Evolutionary conservation across 768 basidiomycete species (phyloP), one percentile per base, ranked within the genome.

Genomic region (Psilocybe cubensis): DNA sequence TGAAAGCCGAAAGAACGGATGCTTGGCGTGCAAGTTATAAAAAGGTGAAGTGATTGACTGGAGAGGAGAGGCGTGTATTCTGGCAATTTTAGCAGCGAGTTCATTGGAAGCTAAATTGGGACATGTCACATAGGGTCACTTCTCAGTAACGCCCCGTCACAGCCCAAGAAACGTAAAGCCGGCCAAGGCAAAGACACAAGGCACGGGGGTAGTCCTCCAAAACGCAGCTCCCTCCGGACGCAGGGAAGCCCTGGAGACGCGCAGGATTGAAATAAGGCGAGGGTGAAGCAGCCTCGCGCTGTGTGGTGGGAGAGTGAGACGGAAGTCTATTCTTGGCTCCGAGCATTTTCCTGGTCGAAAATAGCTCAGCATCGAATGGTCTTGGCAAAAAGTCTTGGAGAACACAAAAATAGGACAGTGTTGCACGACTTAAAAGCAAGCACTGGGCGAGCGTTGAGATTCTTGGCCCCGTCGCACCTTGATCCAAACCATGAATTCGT

Each of bases 321-420:
- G n/a, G n/a, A n/a, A n/a, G n/a, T 62, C 66, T 69, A 66, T 68
- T 67, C 68, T 69, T 69, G 68, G 68, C 60, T 61, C 68, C 66
- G 64, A 71, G 62, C 62, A 67, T 72, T 72, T 70, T 69, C 70
- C 69, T 61, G 66, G 61, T 70, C 68, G 66, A 75, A 79, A 77
- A 77, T 77, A 77, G 75, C 72, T 68, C 72, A 68, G 63, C 61
- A 63, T 63, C 58, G 49, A 59, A 68, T 63, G 62, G 70, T 64
- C 78, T 79, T 79, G 78, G 77, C 78, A 78, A 74, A 76, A 75
- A 73, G 68, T 68, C 76, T 79, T 78, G 77, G 76, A 58, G 62
- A 59, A 63, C 66, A 71, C 72, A 79, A 79, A 79, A 79, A 79
- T 79, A 79, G 77, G 66, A 53, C 68, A 62, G 62, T 49, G 68